Percentiles rank a stretch among this genome's conserved stretches.
phyloP scores from a whole-genome alignment of 1,284 basidiomycete genomes.

The Peniophora sp. region DNA sequence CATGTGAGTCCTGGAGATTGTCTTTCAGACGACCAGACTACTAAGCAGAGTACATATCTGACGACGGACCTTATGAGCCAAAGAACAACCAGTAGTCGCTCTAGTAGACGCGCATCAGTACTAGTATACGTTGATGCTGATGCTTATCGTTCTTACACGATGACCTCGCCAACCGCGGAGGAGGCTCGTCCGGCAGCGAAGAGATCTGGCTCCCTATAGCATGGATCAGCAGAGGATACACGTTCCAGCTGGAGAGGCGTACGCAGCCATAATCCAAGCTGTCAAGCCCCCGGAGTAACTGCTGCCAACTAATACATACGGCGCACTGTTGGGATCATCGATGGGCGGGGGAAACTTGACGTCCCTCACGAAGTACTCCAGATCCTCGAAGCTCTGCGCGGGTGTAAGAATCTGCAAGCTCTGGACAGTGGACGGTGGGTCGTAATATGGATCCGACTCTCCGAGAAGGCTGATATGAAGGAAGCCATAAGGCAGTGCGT shows the following conservation, averaged over 20 bases:
- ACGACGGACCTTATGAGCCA: constrained; percentile 28
- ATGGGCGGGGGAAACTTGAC: constrained; percentile 59
- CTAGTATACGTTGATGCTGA: neutral
- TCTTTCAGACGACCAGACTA: too few species aligned
- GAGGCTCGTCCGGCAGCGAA: constrained; percentile 67
- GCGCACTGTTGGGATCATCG: constrained; percentile 51
- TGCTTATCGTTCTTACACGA: constrained; percentile 34
- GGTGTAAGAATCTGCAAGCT: constrained; percentile 56
- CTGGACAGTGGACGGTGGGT: constrained; percentile 51
- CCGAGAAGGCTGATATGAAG: constrained; percentile 39
- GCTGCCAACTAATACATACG: constrained; percentile 64
- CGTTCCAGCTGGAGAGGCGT: neutral
- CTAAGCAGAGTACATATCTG: too few species aligned
- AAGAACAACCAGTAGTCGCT: constrained; percentile 68
- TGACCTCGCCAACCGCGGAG: constrained; percentile 64
- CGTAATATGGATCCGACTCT: constrained; percentile 46
- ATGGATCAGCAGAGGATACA: constrained; percentile 24
- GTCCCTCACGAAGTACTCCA: constrained; percentile 63
- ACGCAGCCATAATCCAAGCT: neutral
- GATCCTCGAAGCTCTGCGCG: constrained; percentile 65
- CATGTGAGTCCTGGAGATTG: constrained; percentile 61
- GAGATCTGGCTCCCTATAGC: constrained; percentile 48
- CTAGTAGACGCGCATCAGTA: neutral
- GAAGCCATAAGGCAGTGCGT: too few species aligned
- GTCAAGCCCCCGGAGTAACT: constrained; percentile 45